Percentiles rank a stretch among this genome's conserved stretches.
These are phyloP conservation scores for Grosmannia serpens DNA, from an alignment of 2,329 filamentous ascomycete species.

Conservation along the genomic window DNA sequence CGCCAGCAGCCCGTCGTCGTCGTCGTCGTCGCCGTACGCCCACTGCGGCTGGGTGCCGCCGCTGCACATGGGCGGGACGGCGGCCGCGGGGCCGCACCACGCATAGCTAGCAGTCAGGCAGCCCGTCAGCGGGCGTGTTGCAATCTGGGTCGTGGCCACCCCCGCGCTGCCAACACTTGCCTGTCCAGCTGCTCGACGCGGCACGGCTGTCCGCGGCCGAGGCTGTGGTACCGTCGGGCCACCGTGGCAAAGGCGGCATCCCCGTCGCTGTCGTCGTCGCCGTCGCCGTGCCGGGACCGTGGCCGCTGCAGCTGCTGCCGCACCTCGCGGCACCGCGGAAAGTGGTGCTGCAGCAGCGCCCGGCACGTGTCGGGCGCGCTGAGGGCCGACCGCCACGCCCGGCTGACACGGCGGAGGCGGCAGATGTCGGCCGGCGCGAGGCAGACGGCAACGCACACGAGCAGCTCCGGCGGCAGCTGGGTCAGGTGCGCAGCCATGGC, in stretches of 20 bases:
- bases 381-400: slow-evolving; percentile 36
- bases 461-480: slow-evolving; percentile 27
- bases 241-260: slow-evolving; percentile 34
- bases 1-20: slow-evolving; percentile 43
- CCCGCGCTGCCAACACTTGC: too few relatives aligned
- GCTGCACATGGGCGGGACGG: slow-evolving; percentile 22
- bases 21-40: slow-evolving; percentile 41
- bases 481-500: not conserved
- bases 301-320: slow-evolving; percentile 16
- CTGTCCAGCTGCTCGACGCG: slow-evolving; percentile 29
- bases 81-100: too few relatives aligned
- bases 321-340: slow-evolving; percentile 41
- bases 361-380: slow-evolving; percentile 32
- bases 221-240: slow-evolving; percentile 41
- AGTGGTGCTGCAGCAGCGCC: slow-evolving; percentile 36
- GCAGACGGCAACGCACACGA: slow-evolving; percentile 36
- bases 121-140: too few relatives aligned
- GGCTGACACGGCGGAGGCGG: slow-evolving; percentile 39
- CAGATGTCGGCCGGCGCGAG: slow-evolving; percentile 39
- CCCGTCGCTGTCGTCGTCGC: slow-evolving; percentile 21
- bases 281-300: not conserved
- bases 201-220: slow-evolving; percentile 35
- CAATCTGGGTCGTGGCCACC: too few relatives aligned
- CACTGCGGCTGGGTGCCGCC: too few relatives aligned
- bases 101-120: not conserved